Evolutionary conservation across 75 land plant genomes (phyloP).

Genomic region (Cupressus sempervirens): DNA sequence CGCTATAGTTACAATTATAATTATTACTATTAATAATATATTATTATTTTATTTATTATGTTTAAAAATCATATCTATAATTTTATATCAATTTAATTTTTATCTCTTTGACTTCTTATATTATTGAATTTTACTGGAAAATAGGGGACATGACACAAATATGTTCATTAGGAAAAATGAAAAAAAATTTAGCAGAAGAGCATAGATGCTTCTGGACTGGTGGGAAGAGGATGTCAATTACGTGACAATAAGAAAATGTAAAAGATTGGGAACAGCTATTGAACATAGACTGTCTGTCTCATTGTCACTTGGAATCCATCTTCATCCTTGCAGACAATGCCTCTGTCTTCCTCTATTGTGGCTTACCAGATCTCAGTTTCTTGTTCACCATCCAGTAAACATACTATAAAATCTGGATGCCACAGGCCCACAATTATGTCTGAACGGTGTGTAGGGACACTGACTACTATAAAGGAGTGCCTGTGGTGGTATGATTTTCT

Average conservation of each 20-base stretch:
- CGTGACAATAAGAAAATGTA: not conserved
- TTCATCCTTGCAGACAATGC: not conserved
- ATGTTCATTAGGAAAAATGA: not conserved
- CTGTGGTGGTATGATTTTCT: not conserved
- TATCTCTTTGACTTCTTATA: no score
- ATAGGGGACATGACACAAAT: no score
- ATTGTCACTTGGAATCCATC: not conserved
- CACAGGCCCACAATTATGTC: not conserved
- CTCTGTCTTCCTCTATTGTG: not conserved
- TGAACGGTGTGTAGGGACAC: not conserved
- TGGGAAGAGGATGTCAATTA: not conserved
- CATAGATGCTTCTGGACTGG: not conserved
- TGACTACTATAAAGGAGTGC: not conserved
- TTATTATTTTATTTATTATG: no score
- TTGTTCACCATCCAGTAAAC: not conserved
- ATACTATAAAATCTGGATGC: not conserved
- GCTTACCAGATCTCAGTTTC: not conserved
- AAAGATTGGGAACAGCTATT: not conserved
- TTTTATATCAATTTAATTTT: no score
- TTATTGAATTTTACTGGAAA: no score
- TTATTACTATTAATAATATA: no score
- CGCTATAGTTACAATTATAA: no score
- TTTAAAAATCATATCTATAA: no score
- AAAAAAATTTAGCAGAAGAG: not conserved
- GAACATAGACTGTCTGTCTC: not conserved